A percentile compares a stretch with the other conserved stretches of the same genome.
These are phyloP conservation scores for Nicotiana paniculata DNA, from an alignment of 257 asterid species.

Conservation along the genomic window DNA sequence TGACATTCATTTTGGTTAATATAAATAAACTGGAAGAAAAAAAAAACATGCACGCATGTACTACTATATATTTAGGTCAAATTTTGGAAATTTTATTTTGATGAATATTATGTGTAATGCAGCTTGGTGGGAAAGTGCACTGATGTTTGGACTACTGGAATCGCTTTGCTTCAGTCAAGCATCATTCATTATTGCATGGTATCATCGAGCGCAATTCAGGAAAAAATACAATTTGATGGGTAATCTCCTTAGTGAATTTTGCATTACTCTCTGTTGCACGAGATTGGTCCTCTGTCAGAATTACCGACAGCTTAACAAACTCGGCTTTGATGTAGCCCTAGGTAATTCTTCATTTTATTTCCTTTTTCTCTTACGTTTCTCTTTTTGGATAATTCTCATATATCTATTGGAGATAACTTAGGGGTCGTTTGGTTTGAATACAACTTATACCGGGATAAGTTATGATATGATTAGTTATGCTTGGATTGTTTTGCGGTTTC, in stretches of 20 bases:
- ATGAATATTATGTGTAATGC: not conserved
- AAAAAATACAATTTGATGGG: slow-evolving; percentile 11
- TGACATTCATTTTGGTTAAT: not conserved
- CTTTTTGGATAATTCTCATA: not conserved
- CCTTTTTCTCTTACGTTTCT: not conserved
- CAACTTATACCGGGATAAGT: too few species aligned
- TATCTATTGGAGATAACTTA: not conserved
- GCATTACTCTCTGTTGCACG: slow-evolving; percentile 11
- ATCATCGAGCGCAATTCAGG: slow-evolving; percentile 18
- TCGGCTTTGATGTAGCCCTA: slow-evolving; percentile 15
- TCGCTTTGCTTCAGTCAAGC: not conserved
- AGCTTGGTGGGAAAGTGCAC: slow-evolving; percentile 24
- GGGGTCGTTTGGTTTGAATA: too few species aligned
- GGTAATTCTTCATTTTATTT: not conserved
- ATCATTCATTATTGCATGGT: slow-evolving; percentile 9
- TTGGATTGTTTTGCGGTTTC: too few species aligned
- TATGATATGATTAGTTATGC: too few species aligned
- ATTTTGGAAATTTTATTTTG: not conserved
- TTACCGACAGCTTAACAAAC: slow-evolving; percentile 16
- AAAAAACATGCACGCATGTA: too few species aligned
- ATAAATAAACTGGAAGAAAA: not conserved
- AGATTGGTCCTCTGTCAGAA: slow-evolving; percentile 18
- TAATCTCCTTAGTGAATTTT: slow-evolving; percentile 9
- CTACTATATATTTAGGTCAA: not conserved
- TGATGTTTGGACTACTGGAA: not conserved